Evolutionary conservation across 148 eudicot genomes (phyloP).

Genomic region (Rhododendron henanense): DNA sequence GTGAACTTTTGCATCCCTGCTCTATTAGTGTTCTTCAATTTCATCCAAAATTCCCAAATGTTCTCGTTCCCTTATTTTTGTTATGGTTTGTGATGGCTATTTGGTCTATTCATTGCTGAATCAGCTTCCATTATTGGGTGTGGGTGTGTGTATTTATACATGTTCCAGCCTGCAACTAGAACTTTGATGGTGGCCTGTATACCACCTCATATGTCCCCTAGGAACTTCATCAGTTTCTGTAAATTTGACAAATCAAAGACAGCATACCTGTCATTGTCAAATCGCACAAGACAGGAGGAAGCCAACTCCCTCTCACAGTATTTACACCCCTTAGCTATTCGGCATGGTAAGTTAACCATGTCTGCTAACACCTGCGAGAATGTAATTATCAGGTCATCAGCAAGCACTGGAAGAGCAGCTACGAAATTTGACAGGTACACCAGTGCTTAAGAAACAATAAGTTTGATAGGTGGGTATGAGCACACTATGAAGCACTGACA

Average conservation of each 20-base stretch:
- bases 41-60: not conserved
- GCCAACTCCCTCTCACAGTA: constrained; percentile 20
- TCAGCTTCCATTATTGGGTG: not conserved
- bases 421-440: not conserved
- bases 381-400: not conserved
- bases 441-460: constrained; percentile 2
- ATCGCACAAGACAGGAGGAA: constrained; percentile 31
- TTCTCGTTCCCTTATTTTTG: not conserved
- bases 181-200: not conserved
- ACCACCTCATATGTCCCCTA: not conserved
- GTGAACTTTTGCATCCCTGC: not conserved
- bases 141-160: too few species aligned
- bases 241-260: not conserved
- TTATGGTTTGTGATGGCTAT: not conserved
- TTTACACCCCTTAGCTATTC: constrained; percentile 30
- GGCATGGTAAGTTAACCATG: constrained; percentile 22
- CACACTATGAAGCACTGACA: not conserved
- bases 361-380: constrained; percentile 25
- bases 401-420: not conserved
- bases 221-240: not conserved
- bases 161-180: not conserved
- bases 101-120: not conserved
- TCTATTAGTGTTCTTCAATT: not conserved
- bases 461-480: not conserved
- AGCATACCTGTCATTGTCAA: constrained; percentile 18